Evolutionary conservation across 768 basidiomycete genomes (phyloP).

Genomic region (Tulasnella sp.): DNA sequence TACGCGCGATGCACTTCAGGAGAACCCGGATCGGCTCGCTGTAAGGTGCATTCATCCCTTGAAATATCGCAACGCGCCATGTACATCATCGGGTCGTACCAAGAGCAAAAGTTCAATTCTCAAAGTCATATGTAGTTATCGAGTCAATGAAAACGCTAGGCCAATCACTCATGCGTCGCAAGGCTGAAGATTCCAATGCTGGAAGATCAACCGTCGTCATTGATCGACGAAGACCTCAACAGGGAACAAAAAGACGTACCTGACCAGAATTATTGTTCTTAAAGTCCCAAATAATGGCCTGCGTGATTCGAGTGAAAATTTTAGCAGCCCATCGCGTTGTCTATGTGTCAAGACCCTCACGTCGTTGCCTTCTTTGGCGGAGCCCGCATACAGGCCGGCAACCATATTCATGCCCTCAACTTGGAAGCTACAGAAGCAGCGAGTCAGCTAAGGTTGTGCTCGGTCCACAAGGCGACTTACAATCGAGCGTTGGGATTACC

Average conservation of each 20-base stretch:
- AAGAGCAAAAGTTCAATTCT: no score
- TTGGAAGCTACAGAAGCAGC: not conserved
- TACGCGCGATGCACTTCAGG: no score
- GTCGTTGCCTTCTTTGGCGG: not conserved
- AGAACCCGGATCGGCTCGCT: no score
- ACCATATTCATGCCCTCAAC: not conserved
- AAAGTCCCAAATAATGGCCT: not conserved
- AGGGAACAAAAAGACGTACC: not conserved
- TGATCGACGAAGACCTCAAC: not conserved
- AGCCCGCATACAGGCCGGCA: not conserved
- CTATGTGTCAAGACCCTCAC: not conserved
- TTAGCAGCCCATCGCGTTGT: not conserved
- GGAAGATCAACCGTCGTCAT: not conserved
- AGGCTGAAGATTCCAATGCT: not conserved
- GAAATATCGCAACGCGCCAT: no score
- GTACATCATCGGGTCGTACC: no score
- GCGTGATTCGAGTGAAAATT: not conserved
- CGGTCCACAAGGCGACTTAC: not conserved
- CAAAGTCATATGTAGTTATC: no score
- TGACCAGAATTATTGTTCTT: not conserved
- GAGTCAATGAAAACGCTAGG: no score
- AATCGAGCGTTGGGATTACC: not conserved
- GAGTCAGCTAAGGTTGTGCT: not conserved
- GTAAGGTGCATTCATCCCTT: no score
- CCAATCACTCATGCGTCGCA: not conserved